Percentiles rank a stretch among this genome's conserved stretches.
Conservation (phyloP, 2,329 filamentous ascomycete genomes). For the Berkeleyomyces basicola region DNA sequence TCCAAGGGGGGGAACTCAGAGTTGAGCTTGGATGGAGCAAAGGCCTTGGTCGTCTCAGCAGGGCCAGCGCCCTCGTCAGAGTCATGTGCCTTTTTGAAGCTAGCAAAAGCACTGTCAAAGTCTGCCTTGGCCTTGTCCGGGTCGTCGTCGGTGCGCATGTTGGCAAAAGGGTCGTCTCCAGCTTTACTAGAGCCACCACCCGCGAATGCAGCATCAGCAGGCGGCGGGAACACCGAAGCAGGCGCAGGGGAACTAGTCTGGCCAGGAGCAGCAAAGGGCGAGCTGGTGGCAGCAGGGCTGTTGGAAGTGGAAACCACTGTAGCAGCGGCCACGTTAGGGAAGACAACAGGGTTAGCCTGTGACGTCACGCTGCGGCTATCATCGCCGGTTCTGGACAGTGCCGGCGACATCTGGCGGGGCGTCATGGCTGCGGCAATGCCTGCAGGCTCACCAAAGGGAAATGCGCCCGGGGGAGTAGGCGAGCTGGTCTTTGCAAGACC, state of each 20-base stretch:
- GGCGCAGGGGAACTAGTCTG: background rate
- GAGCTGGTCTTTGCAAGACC: slow-evolving; percentile 6
- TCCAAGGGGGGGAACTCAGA: slow-evolving; percentile 86
- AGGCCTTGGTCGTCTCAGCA: slow-evolving; percentile 22
- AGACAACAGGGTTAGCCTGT: slow-evolving; percentile 19
- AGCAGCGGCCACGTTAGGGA: slow-evolving; percentile 17
- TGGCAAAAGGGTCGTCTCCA: slow-evolving; percentile 4
- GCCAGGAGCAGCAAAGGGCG: slow-evolving; percentile 4
- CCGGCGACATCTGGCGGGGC: slow-evolving; percentile 61
- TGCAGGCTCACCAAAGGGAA: slow-evolving; percentile 41
- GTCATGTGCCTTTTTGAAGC: slow-evolving; percentile 44
- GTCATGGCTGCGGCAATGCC: slow-evolving; percentile 35
- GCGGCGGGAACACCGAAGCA: slow-evolving; percentile 15
- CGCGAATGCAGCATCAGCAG: slow-evolving; percentile 10
- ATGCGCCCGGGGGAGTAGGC: slow-evolving; percentile 21
- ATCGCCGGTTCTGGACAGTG: slow-evolving; percentile 35
- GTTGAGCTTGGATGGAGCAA: slow-evolving; percentile 38
- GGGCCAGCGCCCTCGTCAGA: slow-evolving; percentile 22
- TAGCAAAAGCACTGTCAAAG: slow-evolving; percentile 72
- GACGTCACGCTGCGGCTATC: slow-evolving; percentile 10
- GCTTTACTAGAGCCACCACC: background rate
- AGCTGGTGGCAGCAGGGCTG: slow-evolving; percentile 6
- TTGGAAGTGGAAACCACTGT: slow-evolving; percentile 15
- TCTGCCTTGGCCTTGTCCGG: slow-evolving; percentile 55
- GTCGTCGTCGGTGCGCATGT: slow-evolving; percentile 32